Percentiles rank a stretch among this genome's conserved stretches.
Conservation (phyloP, 2,329 filamentous ascomycete genomes). For the Sphaerostilbella broomeana region DNA sequence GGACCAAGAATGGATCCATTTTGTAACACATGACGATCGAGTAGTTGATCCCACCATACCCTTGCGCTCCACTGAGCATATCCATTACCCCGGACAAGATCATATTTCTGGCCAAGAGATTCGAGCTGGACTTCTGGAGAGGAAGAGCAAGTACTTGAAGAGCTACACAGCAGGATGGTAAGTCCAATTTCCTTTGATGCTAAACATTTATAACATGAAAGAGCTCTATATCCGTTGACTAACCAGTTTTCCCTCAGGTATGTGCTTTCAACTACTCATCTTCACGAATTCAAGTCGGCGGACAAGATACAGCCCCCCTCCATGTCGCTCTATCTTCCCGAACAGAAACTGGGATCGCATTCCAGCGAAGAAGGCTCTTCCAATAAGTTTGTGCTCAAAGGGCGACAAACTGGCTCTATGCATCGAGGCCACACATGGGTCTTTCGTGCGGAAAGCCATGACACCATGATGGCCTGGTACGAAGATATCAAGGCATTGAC, state of each 20-base stretch:
- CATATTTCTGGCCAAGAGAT: conserved; percentile 79
- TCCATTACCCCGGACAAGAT: conserved; percentile 85
- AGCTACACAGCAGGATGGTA: conserved; percentile 95
- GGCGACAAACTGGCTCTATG: conserved; percentile 85
- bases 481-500: conserved; percentile 87
- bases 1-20: conserved; percentile 82
- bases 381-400: conserved; percentile 97
- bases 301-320: conserved; percentile 86
- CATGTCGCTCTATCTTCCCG: conserved; percentile 92
- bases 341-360: conserved; percentile 92
- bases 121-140: conserved; percentile 82
- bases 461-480: conserved; percentile 97
- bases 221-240: too few species aligned
- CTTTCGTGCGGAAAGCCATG: conserved; percentile 66
- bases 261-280: conserved; percentile 88
- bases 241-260: too few species aligned
- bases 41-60: conserved; percentile 82
- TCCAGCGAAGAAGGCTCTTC: conserved; percentile 76
- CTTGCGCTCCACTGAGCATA: conserved; percentile 69
- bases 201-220: too few species aligned
- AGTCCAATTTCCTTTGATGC: conserved; percentile 29
- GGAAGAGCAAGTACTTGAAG: conserved; percentile 98
- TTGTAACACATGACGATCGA: conserved; percentile 73
- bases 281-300: conserved; percentile 98
- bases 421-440: conserved; percentile 75